Percentiles rank a stretch among this genome's conserved stretches.
phyloP scores from a whole-genome alignment of 148 eudicot genomes.

The Dysphania ambrosioides region DNA sequence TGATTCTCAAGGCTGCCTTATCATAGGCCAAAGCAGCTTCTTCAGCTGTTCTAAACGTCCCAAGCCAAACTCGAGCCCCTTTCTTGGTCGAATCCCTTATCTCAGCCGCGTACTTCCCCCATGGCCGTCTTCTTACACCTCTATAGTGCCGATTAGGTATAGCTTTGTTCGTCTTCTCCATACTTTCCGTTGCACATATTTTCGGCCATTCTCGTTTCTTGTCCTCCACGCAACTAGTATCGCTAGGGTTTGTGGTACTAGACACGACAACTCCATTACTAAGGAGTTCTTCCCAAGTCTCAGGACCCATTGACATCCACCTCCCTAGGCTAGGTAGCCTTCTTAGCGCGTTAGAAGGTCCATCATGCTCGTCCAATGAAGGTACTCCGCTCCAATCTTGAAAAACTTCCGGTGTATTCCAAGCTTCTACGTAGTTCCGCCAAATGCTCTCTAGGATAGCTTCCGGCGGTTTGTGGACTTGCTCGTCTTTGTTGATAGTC shows the following conservation, averaged over 20 bases:
- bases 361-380: conserved; percentile 27
- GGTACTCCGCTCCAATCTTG: conserved; percentile 43
- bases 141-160: conserved; percentile 43
- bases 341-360: conserved; percentile 29
- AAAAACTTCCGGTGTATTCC: not conserved
- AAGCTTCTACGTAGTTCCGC: conserved; percentile 52
- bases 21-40: conserved; percentile 91
- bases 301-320: conserved; percentile 76
- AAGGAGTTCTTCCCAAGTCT: conserved; percentile 60
- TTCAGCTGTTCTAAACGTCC: conserved; percentile 74
- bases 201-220: not conserved
- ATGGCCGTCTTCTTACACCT: conserved; percentile 80
- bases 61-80: conserved; percentile 76
- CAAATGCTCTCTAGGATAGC: conserved; percentile 61
- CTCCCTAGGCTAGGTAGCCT: conserved; percentile 75
- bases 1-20: conserved; percentile 70
- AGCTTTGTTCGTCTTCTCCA: conserved; percentile 16
- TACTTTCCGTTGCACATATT: too few species aligned
- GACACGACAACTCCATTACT: conserved; percentile 22
- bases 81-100: conserved; percentile 75
- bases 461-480: conserved; percentile 19
- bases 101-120: conserved; percentile 88
- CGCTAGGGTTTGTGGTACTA: conserved; percentile 7
- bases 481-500: conserved; percentile 33
- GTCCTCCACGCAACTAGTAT: not conserved